phyloP scores from a whole-genome alignment of 495 filamentous ascomycete genomes.

The Paragyromitra xinjiangensis region DNA sequence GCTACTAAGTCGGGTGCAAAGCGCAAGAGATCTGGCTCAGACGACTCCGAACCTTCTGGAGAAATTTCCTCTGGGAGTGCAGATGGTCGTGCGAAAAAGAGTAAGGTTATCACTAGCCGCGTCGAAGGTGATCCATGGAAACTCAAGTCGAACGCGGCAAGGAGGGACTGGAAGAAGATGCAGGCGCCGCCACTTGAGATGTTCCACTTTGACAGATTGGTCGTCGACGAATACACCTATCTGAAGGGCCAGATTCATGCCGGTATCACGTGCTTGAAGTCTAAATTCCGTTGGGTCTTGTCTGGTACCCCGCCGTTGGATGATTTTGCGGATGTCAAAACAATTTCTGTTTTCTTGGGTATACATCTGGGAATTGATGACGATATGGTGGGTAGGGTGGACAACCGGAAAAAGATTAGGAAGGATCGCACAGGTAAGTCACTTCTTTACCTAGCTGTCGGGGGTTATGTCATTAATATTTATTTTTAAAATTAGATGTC shows the following conservation, averaged over 20 bases:
- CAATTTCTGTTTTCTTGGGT: slow-evolving; percentile 66
- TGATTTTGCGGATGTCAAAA: slow-evolving; percentile 70
- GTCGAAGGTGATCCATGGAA: slow-evolving; percentile 53
- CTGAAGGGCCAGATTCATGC: slow-evolving; percentile 58
- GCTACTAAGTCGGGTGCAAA: slow-evolving; percentile 43
- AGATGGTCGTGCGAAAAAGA: slow-evolving; percentile 48
- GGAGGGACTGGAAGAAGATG: slow-evolving; percentile 51
- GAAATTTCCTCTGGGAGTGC: slow-evolving; percentile 36
- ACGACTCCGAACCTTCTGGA: slow-evolving; percentile 32
- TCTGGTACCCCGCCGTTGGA: slow-evolving; percentile 72
- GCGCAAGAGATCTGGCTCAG: slow-evolving; percentile 44
- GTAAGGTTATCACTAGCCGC: slow-evolving; percentile 26
- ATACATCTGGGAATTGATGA: slow-evolving; percentile 67
- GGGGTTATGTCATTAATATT: slow-evolving; percentile 35
- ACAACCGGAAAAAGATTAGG: slow-evolving; percentile 58
- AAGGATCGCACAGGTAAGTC: slow-evolving; percentile 60
- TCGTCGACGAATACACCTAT: slow-evolving; percentile 75
- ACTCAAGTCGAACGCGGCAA: slow-evolving; percentile 37
- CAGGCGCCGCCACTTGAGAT: slow-evolving; percentile 64
- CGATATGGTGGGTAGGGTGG: slow-evolving; percentile 58
- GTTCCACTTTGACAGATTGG: slow-evolving; percentile 69
- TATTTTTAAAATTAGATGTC: slow-evolving; percentile 56
- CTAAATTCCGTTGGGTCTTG: slow-evolving; percentile 69
- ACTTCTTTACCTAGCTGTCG: neutral
- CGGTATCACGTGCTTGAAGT: slow-evolving; percentile 59